Percentiles rank a stretch among this genome's conserved stretches.
Evolutionary conservation across 1,284 basidiomycete species (phyloP).

Genomic region (Ustilago xerochloae): DNA sequence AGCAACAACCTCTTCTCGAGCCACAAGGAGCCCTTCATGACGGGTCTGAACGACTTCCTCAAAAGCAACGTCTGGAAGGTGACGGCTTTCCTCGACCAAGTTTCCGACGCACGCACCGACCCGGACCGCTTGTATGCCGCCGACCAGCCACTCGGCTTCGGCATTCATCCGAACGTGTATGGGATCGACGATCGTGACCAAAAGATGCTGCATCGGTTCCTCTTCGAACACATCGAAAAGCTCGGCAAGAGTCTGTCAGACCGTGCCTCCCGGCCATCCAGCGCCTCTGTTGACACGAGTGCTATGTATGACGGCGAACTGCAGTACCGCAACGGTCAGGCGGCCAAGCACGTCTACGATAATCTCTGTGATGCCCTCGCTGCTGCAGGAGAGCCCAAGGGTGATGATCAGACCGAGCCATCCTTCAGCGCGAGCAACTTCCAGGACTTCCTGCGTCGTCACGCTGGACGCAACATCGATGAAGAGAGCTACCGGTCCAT

Average conservation of each 20-base stretch:
- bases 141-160: conserved; percentile 61
- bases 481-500: conserved; percentile 51
- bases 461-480: conserved; percentile 54
- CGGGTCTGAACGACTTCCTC: conserved; percentile 61
- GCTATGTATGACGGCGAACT: conserved; percentile 2
- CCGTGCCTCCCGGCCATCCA: conserved; percentile 10
- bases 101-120: conserved; percentile 61
- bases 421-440: conserved; percentile 39
- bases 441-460: conserved; percentile 56
- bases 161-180: conserved; percentile 61
- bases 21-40: conserved; percentile 66
- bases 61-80: conserved; percentile 64
- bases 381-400: conserved; percentile 50
- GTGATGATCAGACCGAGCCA: conserved; percentile 36
- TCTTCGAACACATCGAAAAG: conserved; percentile 61
- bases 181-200: conserved; percentile 59
- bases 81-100: conserved; percentile 60
- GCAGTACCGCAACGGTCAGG: conserved; percentile 7
- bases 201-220: conserved; percentile 52
- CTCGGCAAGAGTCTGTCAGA: conserved; percentile 55
- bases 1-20: conserved; percentile 61
- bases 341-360: conserved; percentile 47
- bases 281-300: neutral
- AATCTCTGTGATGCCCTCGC: conserved; percentile 52
- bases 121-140: conserved; percentile 61